Base-by-base conservation (phyloP, 2,329 filamentous ascomycete genomes). In the Exophiala calicioides region DNA sequence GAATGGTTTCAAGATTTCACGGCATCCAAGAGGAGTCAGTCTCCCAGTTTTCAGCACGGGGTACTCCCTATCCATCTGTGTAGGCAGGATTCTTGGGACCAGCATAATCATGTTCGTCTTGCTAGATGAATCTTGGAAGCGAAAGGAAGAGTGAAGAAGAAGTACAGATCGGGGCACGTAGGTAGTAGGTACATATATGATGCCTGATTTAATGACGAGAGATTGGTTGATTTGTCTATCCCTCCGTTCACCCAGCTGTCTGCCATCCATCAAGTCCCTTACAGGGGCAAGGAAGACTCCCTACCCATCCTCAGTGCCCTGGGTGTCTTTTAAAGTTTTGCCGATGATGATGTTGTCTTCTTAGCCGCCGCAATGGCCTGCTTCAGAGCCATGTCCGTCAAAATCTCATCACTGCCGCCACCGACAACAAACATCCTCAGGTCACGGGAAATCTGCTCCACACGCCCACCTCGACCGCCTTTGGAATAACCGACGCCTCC, bases 401-500 rank as follows among this genome's bases (percentile, higher is more conserved):
- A 71, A 1, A 88, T 84, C 61, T 88, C 85, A 61, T 88, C 85
- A 3, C 78, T 82, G 1, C 85, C 84, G 36, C 84, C 84, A 0
- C 81, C 81, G 34, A 85, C 82, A 27, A 78, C 66, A 0, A 75
- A 70, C 2, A 76, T 80, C 2, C 79, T 79, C 0, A 84, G 80
- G 58, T 86, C 81, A 13, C 81, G 73, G 38, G 20, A 78, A 78
- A 73, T 68, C 79, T 82, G 78, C 65, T 88, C 84, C 21, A 80
- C 76, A 55, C 86, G 67, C 65, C 86, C 84, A 16, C 86, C 86
- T 64, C 84, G 80, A 0, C 86, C 85, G 4, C 74, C 76, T 47
- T 75, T 76, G 0, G 85, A 88, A 56, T 80, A 86, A 0, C 86
- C 85, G 61, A 83, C 86, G 1, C 86, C 86, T 3, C 85, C 86